Evolutionary conservation across 2,329 filamentous ascomycete species (phyloP), one percentile per base, ranked within the genome.

Genomic region (Fusarium proliferatum): DNA sequence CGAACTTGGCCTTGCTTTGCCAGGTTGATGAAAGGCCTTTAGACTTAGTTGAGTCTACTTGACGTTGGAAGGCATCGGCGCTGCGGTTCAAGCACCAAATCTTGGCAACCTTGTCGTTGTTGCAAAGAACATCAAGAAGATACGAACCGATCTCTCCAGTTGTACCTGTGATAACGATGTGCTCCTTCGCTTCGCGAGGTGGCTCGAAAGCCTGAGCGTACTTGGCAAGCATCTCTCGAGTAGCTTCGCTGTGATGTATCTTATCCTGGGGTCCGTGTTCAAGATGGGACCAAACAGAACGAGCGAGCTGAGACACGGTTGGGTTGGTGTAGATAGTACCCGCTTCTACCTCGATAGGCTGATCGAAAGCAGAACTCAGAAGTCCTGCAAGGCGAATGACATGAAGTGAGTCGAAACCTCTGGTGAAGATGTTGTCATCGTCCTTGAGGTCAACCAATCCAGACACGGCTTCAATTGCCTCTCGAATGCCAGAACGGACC

Each of bases 11-110:
- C 38, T 56, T 56, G 11, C 26, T 10, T 12, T 56, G 52, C 52
- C 52, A 42, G 10, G 23, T 43, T 19, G 26, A 33, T 16, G 36
- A 23, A 9, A 56, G 52, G 6, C 38, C 52, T 11, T 56, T 56
- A 9, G 19, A 30, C 26, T 56, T 56, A 11, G 21, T 21, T 6
- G 38, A 56, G 26, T 56, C 52, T 17, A 15, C 21, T 15, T 56
- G 52, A 3, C 52, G 52, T 12, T 56, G 52, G 21, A 56, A 56
- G 26, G 36, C 38, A 11, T 56, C 26, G 36, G 16, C 21, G 4
- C 52, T 43, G 3, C 52, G 52, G 52, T 56, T 56, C 38, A 56
- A 43, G 15, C 52, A 56, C 52, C 52, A 56, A 17, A 56, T 21
- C 19, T 42, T 56, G 52, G 11, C 38, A 7, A 56, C 38, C 38